Conservation (phyloP, 1,284 basidiomycete species). For the Ustilago tritici region DNA sequence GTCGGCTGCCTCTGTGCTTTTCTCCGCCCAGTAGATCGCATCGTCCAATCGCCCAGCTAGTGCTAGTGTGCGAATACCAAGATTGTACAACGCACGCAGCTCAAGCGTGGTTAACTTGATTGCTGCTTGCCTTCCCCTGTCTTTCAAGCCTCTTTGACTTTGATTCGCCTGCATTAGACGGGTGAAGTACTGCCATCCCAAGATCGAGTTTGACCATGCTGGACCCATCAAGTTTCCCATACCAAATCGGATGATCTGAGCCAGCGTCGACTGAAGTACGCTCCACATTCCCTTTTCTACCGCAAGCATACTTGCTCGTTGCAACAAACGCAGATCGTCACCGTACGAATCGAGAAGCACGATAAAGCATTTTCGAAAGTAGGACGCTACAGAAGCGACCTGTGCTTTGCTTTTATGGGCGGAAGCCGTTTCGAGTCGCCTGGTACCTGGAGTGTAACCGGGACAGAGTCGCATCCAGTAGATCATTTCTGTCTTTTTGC, state of each 20-base stretch:
- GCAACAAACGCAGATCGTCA: constrained; percentile 33
- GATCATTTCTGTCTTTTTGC: constrained; percentile 33
- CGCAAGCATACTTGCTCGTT: constrained; percentile 33
- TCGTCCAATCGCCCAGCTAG: constrained; percentile 39
- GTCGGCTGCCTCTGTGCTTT: neutral
- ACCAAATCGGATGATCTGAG: constrained; percentile 39
- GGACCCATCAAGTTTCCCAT: neutral
- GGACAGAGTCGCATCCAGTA: constrained; percentile 52
- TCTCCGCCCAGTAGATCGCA: constrained; percentile 31
- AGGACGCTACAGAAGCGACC: constrained; percentile 2
- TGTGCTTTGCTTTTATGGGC: neutral
- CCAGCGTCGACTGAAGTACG: constrained; percentile 27
- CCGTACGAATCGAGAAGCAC: constrained; percentile 32
- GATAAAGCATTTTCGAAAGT: constrained; percentile 37
- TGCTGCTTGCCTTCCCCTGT: constrained; percentile 1
- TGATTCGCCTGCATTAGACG: constrained; percentile 15
- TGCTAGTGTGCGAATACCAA: constrained; percentile 40
- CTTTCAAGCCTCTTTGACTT: constrained; percentile 17
- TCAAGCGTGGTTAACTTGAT: constrained; percentile 3
- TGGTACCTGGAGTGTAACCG: constrained; percentile 13
- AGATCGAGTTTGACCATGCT: neutral
- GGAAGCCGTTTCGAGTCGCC: constrained; percentile 15
- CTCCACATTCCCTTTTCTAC: constrained; percentile 34
- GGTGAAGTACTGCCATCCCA: constrained; percentile 29
- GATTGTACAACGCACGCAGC: constrained; percentile 36